Base-by-base conservation (phyloP, 306 rosid genomes). In the Comarum palustre region DNA sequence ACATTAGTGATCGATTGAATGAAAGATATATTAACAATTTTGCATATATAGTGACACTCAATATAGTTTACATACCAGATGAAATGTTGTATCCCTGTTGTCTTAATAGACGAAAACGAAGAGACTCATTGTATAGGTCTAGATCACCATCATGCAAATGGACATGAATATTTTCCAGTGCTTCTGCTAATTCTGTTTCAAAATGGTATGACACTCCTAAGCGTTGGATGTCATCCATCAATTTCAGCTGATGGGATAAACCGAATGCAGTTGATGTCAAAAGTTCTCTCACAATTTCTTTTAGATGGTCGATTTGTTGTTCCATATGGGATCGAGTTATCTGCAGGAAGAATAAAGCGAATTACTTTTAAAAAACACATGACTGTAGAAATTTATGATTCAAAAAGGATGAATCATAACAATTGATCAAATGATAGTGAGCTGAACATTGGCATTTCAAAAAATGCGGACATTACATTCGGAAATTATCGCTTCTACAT, bases 21-120 rank as follows among this genome's bases (percentile, higher is more conserved):
- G n/a, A 16, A n/a, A n/a, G 27, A 50, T 19, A 50, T 17, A n/a
- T 9, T 7, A 50, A 50, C n/a, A 50, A 5, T 50, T 45, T 13
- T 17, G 41, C 9, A 38, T 6, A 38, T 36, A 36, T 36, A 36
- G 1, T 36, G 7, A 36, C 41, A 36, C 41, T 4, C 13, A 47
- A 47, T 16, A 47, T 47, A 17, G 54, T 48, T 17, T 50, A 73
- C 74, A 1, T 43, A 86, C 84, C 73, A 7, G 81, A 47, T 5
- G 84, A 72, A 68, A 81, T 52, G 0, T 9, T 58, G 54, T 73
- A 63, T 46, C 89, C 87, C 0, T 79, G 77, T 72, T 87, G 86
- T 13, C 92, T 78, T 34, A 87, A 16, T 47, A 87, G 11, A 45
- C 89, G 80, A 75, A 87, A 87, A n/a, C 73, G 71, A 38, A 84